Conservation (phyloP, 2,329 filamentous ascomycete species). For the Fusarium succisae region DNA sequence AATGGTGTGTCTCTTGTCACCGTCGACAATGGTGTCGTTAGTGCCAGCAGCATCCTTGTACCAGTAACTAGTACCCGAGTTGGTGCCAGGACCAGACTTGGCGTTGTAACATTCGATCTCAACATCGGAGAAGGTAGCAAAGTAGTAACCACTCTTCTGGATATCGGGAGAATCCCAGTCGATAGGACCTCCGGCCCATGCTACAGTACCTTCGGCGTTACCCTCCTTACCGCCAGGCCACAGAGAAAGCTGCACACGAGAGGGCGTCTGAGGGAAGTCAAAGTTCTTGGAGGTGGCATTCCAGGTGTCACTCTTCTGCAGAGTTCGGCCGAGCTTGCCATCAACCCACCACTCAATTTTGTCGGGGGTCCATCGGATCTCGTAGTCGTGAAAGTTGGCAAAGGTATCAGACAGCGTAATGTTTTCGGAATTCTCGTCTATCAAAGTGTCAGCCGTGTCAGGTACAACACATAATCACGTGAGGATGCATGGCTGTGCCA, state of each 20-base stretch:
- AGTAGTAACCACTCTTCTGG: constrained; percentile 87
- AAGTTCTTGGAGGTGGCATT: constrained; percentile 84
- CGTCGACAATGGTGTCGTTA: constrained; percentile 81
- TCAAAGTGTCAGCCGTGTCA: constrained; percentile 14
- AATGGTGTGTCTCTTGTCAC: constrained; percentile 78
- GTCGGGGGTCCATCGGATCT: constrained; percentile 92
- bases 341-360: constrained; percentile 88
- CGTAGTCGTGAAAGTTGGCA: constrained; percentile 85
- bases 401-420: constrained; percentile 77
- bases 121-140: constrained; percentile 79
- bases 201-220: constrained; percentile 85
- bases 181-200: constrained; percentile 89
- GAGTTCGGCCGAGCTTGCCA: constrained; percentile 77
- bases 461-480: constrained; percentile 9
- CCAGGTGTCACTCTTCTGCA: constrained; percentile 83
- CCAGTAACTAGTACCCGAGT: constrained; percentile 76
- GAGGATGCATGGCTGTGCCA: neutral
- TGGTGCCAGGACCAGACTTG: constrained; percentile 68
- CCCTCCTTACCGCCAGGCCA: constrained; percentile 88
- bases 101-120: constrained; percentile 86
- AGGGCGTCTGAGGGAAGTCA: constrained; percentile 89
- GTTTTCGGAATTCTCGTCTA: constrained; percentile 81
- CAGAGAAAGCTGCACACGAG: constrained; percentile 91
- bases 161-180: constrained; percentile 85
- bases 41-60: constrained; percentile 73